Evolutionary conservation across 305 asterid species (phyloP).

Genomic region (Fraxinus albicans): DNA sequence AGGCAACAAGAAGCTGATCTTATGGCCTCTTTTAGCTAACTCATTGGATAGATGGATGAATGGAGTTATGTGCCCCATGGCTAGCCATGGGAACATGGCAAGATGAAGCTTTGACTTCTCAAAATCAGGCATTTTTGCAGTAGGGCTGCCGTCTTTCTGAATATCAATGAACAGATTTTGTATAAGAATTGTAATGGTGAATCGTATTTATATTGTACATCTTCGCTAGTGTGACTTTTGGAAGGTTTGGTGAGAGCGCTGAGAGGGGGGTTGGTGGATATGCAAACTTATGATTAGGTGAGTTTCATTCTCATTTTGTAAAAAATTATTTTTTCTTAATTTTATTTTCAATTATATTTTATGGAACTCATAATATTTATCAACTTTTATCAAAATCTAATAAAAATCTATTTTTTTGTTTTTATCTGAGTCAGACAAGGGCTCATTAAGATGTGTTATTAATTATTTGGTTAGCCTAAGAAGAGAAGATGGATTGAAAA

Average conservation of each 20-base stretch:
- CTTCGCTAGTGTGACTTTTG: not conserved
- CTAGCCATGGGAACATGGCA: constrained; percentile 87
- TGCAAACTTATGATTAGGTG: not conserved
- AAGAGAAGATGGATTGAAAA: not conserved
- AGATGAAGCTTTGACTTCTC: constrained; percentile 46
- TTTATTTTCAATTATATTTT: too few species aligned
- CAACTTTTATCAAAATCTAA: too few species aligned
- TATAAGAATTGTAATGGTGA: not conserved
- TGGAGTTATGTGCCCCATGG: constrained; percentile 77
- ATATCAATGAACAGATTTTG: not conserved
- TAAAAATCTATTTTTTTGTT: too few species aligned
- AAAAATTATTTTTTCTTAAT: too few species aligned
- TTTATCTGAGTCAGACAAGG: not conserved
- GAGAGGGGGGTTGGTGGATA: not conserved
- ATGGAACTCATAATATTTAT: too few species aligned
- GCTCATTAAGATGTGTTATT: not conserved
- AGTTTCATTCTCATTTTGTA: too few species aligned
- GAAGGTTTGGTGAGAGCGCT: not conserved
- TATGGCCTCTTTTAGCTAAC: constrained; percentile 59
- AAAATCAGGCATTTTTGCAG: constrained; percentile 24
- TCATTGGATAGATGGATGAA: constrained; percentile 74
- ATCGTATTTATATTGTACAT: not conserved
- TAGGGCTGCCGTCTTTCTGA: not conserved
- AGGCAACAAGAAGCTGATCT: constrained; percentile 57
- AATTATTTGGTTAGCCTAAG: not conserved